Conservation (phyloP, 2,329 filamentous ascomycete genomes). For the Alternaria brassicicola region DNA sequence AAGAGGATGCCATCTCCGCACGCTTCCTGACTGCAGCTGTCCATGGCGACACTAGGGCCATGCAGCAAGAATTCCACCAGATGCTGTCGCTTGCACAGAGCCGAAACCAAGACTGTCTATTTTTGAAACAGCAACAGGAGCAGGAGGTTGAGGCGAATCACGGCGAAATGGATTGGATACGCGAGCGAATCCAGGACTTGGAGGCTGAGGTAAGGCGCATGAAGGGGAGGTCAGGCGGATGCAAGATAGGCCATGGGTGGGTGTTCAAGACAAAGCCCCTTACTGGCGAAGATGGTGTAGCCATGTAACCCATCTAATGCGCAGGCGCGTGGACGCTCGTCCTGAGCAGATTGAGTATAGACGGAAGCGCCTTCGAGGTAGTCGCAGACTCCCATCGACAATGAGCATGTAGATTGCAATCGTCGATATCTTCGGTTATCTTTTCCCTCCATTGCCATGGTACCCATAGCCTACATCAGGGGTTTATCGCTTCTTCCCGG, state of each 20-base stretch:
- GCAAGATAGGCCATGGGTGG: background rate
- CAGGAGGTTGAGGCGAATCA: background rate
- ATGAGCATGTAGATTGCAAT: background rate
- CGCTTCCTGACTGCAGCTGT: background rate
- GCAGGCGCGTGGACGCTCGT: background rate
- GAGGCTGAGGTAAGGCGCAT: background rate
- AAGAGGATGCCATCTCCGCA: background rate
- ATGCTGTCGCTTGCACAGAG: background rate
- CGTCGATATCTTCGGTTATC: background rate
- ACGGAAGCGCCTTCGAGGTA: background rate
- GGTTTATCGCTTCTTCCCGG: slow-evolving; percentile 1
- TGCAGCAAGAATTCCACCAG: slow-evolving; percentile 1
- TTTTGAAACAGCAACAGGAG: background rate
- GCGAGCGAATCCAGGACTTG: background rate
- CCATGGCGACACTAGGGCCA: background rate
- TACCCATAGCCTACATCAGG: background rate
- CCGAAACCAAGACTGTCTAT: slow-evolving; percentile 1
- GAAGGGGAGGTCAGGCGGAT: background rate
- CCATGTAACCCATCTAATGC: background rate
- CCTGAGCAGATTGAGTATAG: background rate
- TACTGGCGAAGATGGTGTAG: background rate
- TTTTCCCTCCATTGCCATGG: background rate
- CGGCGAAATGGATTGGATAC: slow-evolving; percentile 1
- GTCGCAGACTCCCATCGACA: background rate
- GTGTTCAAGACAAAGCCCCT: background rate